Conservation (phyloP, 305 asterid species). For the Fraxinus paxiana region DNA sequence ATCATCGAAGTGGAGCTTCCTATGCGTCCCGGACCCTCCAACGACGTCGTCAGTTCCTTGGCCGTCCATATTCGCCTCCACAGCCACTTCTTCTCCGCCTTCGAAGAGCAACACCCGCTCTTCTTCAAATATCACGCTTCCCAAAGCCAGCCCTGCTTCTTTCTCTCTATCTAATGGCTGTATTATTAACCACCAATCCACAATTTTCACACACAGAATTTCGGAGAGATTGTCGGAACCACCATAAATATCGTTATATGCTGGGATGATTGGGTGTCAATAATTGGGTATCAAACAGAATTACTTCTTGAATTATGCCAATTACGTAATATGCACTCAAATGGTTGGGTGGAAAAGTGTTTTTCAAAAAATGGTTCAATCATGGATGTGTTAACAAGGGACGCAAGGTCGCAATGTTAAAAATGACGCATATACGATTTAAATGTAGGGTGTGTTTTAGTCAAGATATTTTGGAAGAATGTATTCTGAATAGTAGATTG, state of each 20-base stretch:
- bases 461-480: too few species aligned
- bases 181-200: background rate
- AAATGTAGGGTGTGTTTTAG: too few species aligned
- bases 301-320: too few species aligned
- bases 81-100: constrained; percentile 3
- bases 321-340: too few species aligned
- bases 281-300: background rate
- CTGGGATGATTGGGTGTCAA: background rate
- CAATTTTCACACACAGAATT: background rate
- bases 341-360: too few species aligned
- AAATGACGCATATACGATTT: too few species aligned
- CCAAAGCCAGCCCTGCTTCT: constrained; percentile 25
- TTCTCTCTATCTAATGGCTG: background rate
- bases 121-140: background rate
- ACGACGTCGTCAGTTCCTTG: constrained; percentile 30
- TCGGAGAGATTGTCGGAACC: background rate
- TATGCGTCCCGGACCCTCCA: constrained; percentile 11
- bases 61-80: constrained; percentile 30
- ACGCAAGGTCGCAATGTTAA: too few species aligned
- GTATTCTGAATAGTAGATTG: too few species aligned
- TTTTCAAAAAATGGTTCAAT: too few species aligned
- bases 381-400: too few species aligned
- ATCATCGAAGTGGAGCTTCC: constrained; percentile 31
- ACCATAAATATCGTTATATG: background rate
- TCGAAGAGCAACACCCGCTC: constrained; percentile 24